Evolutionary conservation across 2,329 filamentous ascomycete species (phyloP).

Genomic region (Diaporthe longicolla): DNA sequence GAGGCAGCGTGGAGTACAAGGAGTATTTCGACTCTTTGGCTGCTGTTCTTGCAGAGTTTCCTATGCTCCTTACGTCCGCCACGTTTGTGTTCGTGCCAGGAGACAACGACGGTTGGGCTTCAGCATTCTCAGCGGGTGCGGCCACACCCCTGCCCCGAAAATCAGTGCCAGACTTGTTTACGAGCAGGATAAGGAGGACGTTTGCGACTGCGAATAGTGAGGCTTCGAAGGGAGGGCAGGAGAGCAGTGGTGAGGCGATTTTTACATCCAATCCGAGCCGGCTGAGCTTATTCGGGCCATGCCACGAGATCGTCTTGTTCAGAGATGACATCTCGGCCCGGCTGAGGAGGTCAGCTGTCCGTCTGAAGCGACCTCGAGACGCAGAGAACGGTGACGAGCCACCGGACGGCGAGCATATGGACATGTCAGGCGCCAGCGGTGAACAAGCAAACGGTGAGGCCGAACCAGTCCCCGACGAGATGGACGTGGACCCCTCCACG

Average conservation of each 20-base stretch:
- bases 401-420: constrained; percentile 48
- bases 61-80: constrained; percentile 80
- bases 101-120: constrained; percentile 98
- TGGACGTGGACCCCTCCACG: constrained; percentile 58
- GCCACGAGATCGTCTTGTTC: constrained; percentile 89
- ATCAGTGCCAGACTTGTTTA: constrained; percentile 89
- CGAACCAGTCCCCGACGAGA: constrained; percentile 51
- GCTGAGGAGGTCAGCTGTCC: constrained; percentile 81
- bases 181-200: constrained; percentile 83
- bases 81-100: constrained; percentile 95
- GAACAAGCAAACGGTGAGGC: constrained; percentile 43
- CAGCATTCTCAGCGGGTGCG: constrained; percentile 83
- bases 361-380: constrained; percentile 67
- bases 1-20: constrained; percentile 95
- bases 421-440: constrained; percentile 51
- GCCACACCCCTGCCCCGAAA: constrained; percentile 78
- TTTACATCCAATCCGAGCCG: constrained; percentile 93
- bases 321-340: constrained; percentile 88
- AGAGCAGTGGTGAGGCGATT: constrained; percentile 78
- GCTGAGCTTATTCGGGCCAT: constrained; percentile 86
- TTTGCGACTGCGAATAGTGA: constrained; percentile 86
- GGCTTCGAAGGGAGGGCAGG: constrained; percentile 61
- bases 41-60: constrained; percentile 85
- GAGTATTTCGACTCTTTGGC: constrained; percentile 94
- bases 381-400: constrained; percentile 46